Base-by-base conservation (phyloP, 179 eudicot genomes). In the Patellifolia procumbens region DNA sequence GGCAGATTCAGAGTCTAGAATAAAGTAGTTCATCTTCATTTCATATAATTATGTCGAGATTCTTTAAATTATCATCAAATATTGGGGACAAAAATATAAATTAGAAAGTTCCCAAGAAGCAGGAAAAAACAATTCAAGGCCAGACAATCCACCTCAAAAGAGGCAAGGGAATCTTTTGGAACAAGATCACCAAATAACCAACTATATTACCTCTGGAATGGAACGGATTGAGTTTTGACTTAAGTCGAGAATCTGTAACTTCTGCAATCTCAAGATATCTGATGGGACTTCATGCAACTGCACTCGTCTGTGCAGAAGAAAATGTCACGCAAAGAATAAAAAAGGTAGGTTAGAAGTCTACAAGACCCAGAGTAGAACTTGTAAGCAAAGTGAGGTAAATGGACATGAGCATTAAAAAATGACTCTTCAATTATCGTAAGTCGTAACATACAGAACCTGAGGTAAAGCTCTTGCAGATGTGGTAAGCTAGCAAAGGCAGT, bases 381-480 rank as follows among this genome's bases (percentile, higher is more conserved):
- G 31, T 24, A 68, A 49, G 49, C 37, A 56, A 34, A 66, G 29
- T 45, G 61, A 35, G 65, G 65, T 24, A 74, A 22, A 79, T 43
- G 31, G 8, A 80, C 64, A 22, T 52, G n/a, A n/a, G 26, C 68
- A 37, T 8, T n/a, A n/a, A 58, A 39, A 37, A 37, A 37, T 8
- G 7, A 37, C 7, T 4, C 42, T 37, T 26, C 11, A 51, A 32
- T 43, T 7, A 70, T 34, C 34, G 37, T 42, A n/a, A n/a, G n/a
- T n/a, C n/a, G 20, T 19, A n/a, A n/a, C 31, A 58, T 39, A 56
- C 13, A 74, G 74, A 61, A 93, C 99, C 98, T 95, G 73, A 95
- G 87, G 79, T 91, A 84, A 65, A 95, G 97, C 86, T 95, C 99
- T 84, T 90, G 89, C 85, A 95, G 76, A 81, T 88, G 86, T 11